Evolutionary conservation across 2,329 filamentous ascomycete genomes (phyloP), one percentile per base, ranked within the genome.

Genomic region (Pleurostoma richardsiae): DNA sequence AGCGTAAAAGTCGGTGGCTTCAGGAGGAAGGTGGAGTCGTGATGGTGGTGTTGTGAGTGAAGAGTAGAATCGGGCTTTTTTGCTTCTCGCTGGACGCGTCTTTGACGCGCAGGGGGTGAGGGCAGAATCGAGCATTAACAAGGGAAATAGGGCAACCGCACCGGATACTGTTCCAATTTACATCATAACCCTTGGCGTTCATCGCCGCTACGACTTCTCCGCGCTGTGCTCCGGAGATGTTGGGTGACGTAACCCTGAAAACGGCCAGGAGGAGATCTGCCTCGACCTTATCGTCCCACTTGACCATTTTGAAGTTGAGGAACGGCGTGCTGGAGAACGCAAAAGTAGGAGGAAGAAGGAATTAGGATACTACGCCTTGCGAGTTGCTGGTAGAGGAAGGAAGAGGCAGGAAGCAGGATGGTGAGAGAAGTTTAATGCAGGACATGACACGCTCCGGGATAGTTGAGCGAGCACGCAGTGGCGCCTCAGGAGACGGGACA

Each of bases 251-350:
- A 8, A 36, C 33, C 33, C 8, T n/a, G 33, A 36, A 36, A n/a
- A 36, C 8, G 33, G 33, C 33, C 33, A 8, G 8, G 33, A n/a
- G 8, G 8, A 36, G 33, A 36, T 36, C 33, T 8, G 33, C 33
- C 33, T 8, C 8, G 27, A 45, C 30, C 30, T 50, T 39, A 2
- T 46, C 39, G 31, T 50, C 45, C 48, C 48, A 50, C 7, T 47
- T 42, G 41, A 46, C 41, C 53, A 55, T 53, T 5, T 45, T 39
- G 45, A 43, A 30, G 39, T 31, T 10, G 19, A 19, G 19, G 19
- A 19, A 19, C 19, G 19, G 19, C 19, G 19, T 19, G 19, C 19
- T 19, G 19, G 19, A 19, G 19, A 19, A 19, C 19, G 19, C 19
- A 19, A 19, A 19, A 19, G 19, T 19, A 19, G 19, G 19, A 19